Base-by-base conservation (phyloP, 1,284 basidiomycete genomes). In the Trametes pubescens region DNA sequence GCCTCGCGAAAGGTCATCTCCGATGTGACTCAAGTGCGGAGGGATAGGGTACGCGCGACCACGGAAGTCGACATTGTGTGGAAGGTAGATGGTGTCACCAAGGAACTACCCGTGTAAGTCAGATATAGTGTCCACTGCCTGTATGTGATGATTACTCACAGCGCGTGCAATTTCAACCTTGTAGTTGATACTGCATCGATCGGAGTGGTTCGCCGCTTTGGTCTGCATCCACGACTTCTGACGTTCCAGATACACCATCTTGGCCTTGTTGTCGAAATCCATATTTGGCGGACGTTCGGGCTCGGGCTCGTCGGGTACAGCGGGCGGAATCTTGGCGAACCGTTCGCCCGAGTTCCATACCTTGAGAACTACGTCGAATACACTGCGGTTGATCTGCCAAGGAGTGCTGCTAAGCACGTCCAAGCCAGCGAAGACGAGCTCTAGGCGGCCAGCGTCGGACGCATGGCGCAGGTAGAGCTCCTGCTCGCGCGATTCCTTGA, bases 51-150 rank as follows among this genome's bases (percentile, higher is more conserved):
- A 99, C 0, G 97, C 96, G 58, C 97, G 91, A 5, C 98, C 98
- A 67, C 97, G 90, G 86, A 99, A 99, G 78, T 99, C 98, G 74
- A 99, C 84, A 78, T 98, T 99, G 79, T 99, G 98, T 0, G 97
- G 97, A 66, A 98, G 86, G 79, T 96, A 99, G 77, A 99, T 92
- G 0, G 83, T 88, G 73, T 99, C 95, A 40, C 86, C 87, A 51
- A 95, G 78, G 82, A 95, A 96, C 90, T 72, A 35, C 44, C 48
- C 32, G 47, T 52, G 9, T 46, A 6, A 3, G 32, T 51, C 56
- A 49, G 56, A 37, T 35, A 13, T 43, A 54, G 21, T 62, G 16
- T 51, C 47, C 38, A 37, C 26, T 37, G 14, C 11, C 24, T 26
- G 14, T 24, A 11, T 13, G 44, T 49, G 48, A 43, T 57, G 66